Base-by-base conservation (phyloP, 306 rosid genomes). In the Arachis stenosperma region DNA sequence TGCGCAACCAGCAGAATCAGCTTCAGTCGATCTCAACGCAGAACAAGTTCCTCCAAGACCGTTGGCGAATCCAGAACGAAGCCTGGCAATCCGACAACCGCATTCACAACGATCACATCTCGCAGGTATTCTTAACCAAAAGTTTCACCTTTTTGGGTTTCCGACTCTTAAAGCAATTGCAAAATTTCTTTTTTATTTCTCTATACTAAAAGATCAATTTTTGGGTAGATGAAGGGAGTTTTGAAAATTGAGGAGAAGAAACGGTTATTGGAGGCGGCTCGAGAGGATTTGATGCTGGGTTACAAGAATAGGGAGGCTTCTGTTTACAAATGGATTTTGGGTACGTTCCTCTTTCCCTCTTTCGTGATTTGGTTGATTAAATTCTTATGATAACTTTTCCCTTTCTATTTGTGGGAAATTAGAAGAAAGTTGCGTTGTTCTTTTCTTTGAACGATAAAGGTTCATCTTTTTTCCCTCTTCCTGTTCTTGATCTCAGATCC, bases 1-100 rank as follows among this genome's bases (percentile, higher is more conserved):
- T 90, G 51, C 77, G 69, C 41, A 74, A 64, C 52, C 90, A 87
- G 83, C 92, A 91, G 56, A 75, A 70, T 9, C 91, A 91, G 88
- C 86, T 94, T 56, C 93, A 80, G 29, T 69, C 86, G 5, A 82
- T 89, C 58, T 82, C 81, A 29, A 71, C 41, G 43, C 88, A 83
- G 54, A 83, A 91, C 14, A 85, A 83, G 55, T 29, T 85, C 71
- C 86, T 89, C 43, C 80, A 84, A 83, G 88, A 89, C 59, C 89
- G 85, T 0, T 44, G 88, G 57, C 47, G 44, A 71, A 63, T 74
- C 83, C 92, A 88, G 75, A 87, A 90, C 41, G 86, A 87, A 7
- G 85, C 83, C 4, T 86, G 93, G 99, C 17, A 5, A 64, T 88
- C 81, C 7, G 90, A 85, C 67, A 64, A 76, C 78, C 84, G 84